These are phyloP conservation scores for Leucocoprinus sp. DNA, from an alignment of 768 basidiomycete genomes.

Conservation along the genomic window DNA sequence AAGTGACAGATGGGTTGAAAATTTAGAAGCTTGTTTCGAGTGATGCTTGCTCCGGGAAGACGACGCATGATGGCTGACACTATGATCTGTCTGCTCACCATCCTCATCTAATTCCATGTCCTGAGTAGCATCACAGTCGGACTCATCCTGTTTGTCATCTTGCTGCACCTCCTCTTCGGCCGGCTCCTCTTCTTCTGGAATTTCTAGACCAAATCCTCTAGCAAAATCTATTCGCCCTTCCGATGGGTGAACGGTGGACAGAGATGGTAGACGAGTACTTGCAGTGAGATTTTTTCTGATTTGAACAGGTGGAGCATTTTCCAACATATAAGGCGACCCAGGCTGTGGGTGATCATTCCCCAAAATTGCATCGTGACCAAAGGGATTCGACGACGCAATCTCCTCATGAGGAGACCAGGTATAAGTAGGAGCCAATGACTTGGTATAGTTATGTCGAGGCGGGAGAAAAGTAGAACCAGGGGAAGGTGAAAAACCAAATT, in stretches of 20 bases:
- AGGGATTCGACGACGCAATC: constrained; percentile 48
- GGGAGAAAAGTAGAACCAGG: constrained; percentile 25
- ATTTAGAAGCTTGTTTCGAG: constrained; percentile 59
- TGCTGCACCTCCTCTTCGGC: constrained; percentile 34
- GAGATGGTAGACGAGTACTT: constrained; percentile 19
- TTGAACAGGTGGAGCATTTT: constrained; percentile 2
- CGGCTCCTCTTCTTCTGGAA: constrained; percentile 67
- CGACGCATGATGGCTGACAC: constrained; percentile 34
- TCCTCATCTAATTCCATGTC: constrained; percentile 32
- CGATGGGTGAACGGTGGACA: constrained; percentile 34
- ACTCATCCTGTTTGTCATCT: constrained; percentile 37
- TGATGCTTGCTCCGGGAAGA: constrained; percentile 42
- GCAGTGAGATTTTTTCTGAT: not conserved
- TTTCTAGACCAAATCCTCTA: constrained; percentile 75
- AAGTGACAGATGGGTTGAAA: constrained; percentile 63
- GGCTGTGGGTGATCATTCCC: constrained; percentile 27
- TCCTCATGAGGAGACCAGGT: constrained; percentile 26
- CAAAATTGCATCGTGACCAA: constrained; percentile 48
- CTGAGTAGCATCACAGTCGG: constrained; percentile 20
- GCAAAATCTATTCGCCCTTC: constrained; percentile 63
- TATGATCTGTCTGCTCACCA: constrained; percentile 21
- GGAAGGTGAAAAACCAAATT: constrained; percentile 36
- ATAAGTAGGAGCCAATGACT: constrained; percentile 58
- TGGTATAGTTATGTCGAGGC: constrained; percentile 51
- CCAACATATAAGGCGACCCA: constrained; percentile 16